Evolutionary conservation across 352 stramenopile genomes (phyloP).

Genomic region (Pythium periplocum): DNA sequence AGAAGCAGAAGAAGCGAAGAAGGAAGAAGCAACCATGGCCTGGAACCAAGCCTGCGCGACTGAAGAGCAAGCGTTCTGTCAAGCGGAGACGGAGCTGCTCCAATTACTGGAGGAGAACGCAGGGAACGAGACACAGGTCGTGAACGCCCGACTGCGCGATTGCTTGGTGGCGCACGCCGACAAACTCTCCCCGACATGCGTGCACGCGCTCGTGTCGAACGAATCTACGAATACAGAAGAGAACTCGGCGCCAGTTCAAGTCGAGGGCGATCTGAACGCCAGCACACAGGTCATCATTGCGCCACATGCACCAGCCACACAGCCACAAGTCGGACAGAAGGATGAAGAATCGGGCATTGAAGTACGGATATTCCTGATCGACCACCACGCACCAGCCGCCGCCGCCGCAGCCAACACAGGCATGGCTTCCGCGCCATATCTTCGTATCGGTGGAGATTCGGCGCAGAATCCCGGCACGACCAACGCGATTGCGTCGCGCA

Average conservation of each 20-base stretch:
- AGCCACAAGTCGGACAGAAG: neutral
- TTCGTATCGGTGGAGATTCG: conserved; percentile 16
- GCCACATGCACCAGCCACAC: conserved; percentile 5
- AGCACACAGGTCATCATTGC: too few species aligned
- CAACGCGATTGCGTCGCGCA: conserved; percentile 2
- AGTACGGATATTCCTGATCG: conserved; percentile 20
- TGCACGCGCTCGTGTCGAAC: conserved; percentile 32
- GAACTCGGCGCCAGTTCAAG: too few species aligned
- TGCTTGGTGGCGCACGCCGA: conserved; percentile 54
- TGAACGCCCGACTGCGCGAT: conserved; percentile 34
- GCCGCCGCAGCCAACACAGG: neutral
- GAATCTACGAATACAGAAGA: neutral
- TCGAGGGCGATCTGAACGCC: too few species aligned
- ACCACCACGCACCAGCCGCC: conserved; percentile 8
- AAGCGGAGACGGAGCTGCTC: conserved; percentile 41
- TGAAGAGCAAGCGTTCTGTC: conserved; percentile 38
- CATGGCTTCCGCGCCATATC: conserved; percentile 3
- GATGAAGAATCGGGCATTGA: conserved; percentile 13
- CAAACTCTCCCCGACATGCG: conserved; percentile 44
- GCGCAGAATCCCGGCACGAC: conserved; percentile 8
- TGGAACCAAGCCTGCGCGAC: conserved; percentile 20
- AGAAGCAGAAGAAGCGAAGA: too few species aligned
- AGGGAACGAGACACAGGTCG: conserved; percentile 30
- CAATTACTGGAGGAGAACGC: conserved; percentile 36
- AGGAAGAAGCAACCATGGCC: too few species aligned